Conservation (phyloP, 176 grass and related monocot genomes). For the Triticum turgidum region DNA sequence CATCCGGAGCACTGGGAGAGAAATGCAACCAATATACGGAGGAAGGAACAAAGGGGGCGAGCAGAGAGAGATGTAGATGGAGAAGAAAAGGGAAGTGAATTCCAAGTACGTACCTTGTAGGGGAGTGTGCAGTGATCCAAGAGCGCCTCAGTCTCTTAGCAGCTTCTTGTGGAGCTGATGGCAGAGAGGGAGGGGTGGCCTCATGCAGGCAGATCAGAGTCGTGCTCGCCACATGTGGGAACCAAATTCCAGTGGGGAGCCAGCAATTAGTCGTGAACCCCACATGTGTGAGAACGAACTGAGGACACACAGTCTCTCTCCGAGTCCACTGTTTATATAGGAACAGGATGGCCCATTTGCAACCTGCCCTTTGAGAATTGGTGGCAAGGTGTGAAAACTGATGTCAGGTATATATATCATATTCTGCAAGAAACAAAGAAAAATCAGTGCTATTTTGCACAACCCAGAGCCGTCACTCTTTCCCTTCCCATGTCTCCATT, state of each 20-base stretch:
- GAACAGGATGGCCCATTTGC: not conserved
- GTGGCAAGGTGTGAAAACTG: not conserved
- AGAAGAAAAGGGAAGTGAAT: not conserved
- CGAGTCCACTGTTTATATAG: not conserved
- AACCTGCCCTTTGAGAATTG: not conserved
- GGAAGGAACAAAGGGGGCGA: not conserved
- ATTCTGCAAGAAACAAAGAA: not conserved
- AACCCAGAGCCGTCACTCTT: not conserved
- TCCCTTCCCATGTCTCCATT: not conserved
- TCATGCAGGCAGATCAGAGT: slow-evolving; percentile 1
- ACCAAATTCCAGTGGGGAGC: slow-evolving; percentile 35
- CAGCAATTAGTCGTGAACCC: slow-evolving; percentile 32
- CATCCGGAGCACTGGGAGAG: not conserved
- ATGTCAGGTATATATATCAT: not conserved
- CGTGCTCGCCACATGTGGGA: not conserved
- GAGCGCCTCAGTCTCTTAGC: not conserved
- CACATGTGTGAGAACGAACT: not conserved
- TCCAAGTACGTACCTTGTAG: slow-evolving; percentile 26
- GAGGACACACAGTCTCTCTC: not conserved
- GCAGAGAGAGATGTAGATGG: not conserved
- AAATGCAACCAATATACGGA: not conserved
- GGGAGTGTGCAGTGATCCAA: not conserved
- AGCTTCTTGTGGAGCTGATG: slow-evolving; percentile 17
- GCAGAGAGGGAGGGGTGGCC: not conserved
- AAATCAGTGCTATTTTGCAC: not conserved